These are phyloP conservation scores for Boletus sp. DNA, from an alignment of 768 basidiomycete species.

Conservation along the genomic window DNA sequence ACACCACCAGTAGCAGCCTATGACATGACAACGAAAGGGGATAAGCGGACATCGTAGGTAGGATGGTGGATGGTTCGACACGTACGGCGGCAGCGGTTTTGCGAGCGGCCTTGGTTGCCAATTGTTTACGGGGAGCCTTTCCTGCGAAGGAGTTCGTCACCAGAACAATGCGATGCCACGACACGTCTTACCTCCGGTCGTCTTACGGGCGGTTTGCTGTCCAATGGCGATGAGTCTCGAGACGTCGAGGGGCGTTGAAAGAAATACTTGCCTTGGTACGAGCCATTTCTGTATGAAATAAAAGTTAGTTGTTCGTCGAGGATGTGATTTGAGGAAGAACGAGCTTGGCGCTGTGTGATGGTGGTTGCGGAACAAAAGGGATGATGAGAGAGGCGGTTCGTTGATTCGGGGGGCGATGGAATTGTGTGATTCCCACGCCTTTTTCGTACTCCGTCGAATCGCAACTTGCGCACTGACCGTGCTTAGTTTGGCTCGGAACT, in stretches of 20 bases:
- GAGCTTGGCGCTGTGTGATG: slow-evolving; percentile 22
- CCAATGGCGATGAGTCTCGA: slow-evolving; percentile 8
- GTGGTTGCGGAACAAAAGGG: slow-evolving; percentile 28
- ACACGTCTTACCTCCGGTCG: slow-evolving; percentile 80
- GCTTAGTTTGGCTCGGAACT: slow-evolving; percentile 17
- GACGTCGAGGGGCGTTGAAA: neutral
- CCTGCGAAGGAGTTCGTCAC: slow-evolving; percentile 43
- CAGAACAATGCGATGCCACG: slow-evolving; percentile 13
- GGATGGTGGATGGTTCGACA: slow-evolving; percentile 14
- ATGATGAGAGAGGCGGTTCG: slow-evolving; percentile 15
- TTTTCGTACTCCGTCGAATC: slow-evolving; percentile 28
- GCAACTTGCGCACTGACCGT: slow-evolving; percentile 33
- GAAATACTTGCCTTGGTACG: slow-evolving; percentile 71
- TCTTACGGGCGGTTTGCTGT: slow-evolving; percentile 98
- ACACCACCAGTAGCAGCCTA: slow-evolving; percentile 91
- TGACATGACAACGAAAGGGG: slow-evolving; percentile 1
- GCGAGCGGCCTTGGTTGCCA: slow-evolving; percentile 93
- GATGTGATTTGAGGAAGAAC: slow-evolving; percentile 10
- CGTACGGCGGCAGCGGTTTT: slow-evolving; percentile 76
- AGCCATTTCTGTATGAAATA: slow-evolving; percentile 53
- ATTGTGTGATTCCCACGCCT: slow-evolving; percentile 30
- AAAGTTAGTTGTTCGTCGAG: neutral
- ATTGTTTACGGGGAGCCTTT: slow-evolving; percentile 90
- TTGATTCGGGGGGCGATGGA: slow-evolving; percentile 25
- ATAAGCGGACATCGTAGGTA: slow-evolving; percentile 3